Evolutionary conservation across 768 basidiomycete genomes (phyloP).

Genomic region (Clathrus columnatus): DNA sequence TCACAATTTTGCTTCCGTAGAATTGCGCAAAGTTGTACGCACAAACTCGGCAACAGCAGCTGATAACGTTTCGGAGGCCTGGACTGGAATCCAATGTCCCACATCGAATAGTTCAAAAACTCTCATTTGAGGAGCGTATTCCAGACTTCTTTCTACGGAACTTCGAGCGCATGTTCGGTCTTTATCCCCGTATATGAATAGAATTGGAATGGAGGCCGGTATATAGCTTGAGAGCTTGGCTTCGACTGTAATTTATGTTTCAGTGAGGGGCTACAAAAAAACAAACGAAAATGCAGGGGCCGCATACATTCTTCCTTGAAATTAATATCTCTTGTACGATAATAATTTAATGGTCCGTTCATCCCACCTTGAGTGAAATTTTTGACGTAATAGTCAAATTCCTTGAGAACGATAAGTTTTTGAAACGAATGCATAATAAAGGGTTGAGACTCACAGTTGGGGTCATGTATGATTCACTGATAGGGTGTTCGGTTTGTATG

Average conservation of each 20-base stretch:
- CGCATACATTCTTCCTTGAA: conserved; percentile 48
- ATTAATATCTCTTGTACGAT: conserved; percentile 52
- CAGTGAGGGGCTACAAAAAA: conserved; percentile 1
- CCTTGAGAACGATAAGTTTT: conserved; percentile 31
- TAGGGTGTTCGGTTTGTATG: no score
- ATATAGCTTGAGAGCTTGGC: conserved; percentile 36
- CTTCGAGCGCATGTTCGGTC: conserved; percentile 40
- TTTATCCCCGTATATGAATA: conserved; percentile 50
- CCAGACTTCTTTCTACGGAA: conserved; percentile 35
- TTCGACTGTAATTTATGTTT: conserved; percentile 23
- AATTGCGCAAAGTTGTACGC: not conserved
- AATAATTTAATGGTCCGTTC: conserved; percentile 71
- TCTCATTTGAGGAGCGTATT: conserved; percentile 43
- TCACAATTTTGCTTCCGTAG: no score
- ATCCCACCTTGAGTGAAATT: conserved; percentile 43
- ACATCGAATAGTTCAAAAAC: conserved; percentile 43
- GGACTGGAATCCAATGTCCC: conserved; percentile 66
- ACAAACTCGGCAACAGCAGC: conserved; percentile 9
- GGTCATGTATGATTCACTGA: no score
- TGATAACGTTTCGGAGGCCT: conserved; percentile 49
- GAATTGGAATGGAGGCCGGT: conserved; percentile 42
- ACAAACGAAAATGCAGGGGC: conserved; percentile 20
- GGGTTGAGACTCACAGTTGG: not conserved
- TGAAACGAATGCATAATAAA: conserved; percentile 1
- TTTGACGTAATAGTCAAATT: conserved; percentile 43